phyloP scores from a whole-genome alignment of 208 protist species.

The Leishmania turanica region DNA sequence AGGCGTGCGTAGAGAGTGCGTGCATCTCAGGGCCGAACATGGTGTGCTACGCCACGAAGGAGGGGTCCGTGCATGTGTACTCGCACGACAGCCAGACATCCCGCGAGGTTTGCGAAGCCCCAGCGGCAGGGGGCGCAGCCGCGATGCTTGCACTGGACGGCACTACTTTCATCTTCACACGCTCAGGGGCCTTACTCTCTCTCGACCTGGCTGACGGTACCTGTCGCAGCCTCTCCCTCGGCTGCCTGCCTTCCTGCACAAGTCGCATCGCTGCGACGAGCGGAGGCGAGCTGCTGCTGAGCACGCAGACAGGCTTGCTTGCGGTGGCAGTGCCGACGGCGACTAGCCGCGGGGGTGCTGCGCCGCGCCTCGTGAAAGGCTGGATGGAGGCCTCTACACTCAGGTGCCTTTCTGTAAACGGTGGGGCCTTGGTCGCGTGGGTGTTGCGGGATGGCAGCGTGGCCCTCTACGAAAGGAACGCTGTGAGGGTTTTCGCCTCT shows the following conservation, averaged over 20 bases:
- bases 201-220: slow-evolving; percentile 10
- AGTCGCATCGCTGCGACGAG: neutral
- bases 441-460: slow-evolving; percentile 27
- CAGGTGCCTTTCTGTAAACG: slow-evolving; percentile 13
- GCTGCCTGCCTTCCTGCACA: neutral
- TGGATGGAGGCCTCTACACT: slow-evolving; percentile 14
- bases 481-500: slow-evolving; percentile 1
- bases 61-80: slow-evolving; percentile 12
- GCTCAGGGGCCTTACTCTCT: slow-evolving; percentile 10
- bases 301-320: slow-evolving; percentile 12
- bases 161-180: slow-evolving; percentile 11
- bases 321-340: neutral
- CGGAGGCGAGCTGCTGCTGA: slow-evolving; percentile 10
- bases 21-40: neutral
- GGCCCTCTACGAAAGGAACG: slow-evolving; percentile 1
- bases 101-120: slow-evolving; percentile 8
- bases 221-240: neutral
- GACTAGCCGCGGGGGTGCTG: neutral
- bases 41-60: slow-evolving; percentile 13
- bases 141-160: neutral
- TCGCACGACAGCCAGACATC: slow-evolving; percentile 7
- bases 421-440: slow-evolving; percentile 10
- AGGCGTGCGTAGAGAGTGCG: neutral
- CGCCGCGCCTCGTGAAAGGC: slow-evolving; percentile 11
- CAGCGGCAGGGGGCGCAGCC: neutral